phyloP scores from a whole-genome alignment of 1,284 basidiomycete species.

The Xerocomus minutiporus region DNA sequence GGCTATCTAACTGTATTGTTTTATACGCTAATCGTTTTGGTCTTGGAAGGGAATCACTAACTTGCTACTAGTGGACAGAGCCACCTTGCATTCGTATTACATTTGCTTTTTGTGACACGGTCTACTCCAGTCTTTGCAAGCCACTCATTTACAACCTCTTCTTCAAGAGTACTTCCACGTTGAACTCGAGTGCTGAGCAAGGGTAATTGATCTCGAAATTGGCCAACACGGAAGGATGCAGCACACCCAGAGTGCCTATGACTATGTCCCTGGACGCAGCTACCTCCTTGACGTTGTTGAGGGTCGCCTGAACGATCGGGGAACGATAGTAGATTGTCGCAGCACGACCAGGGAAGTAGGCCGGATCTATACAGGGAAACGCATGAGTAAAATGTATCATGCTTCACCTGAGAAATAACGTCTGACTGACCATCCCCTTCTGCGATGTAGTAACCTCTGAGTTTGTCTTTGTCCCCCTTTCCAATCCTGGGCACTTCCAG shows the following conservation, averaged over 20 bases:
- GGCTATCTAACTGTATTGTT: conserved; percentile 10
- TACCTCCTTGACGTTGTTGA: conserved; percentile 23
- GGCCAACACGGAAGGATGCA: conserved; percentile 87
- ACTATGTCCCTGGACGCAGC: conserved; percentile 48
- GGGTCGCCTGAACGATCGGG: conserved; percentile 20
- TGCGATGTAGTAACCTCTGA: conserved; percentile 88
- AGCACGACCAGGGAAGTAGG: conserved; percentile 93
- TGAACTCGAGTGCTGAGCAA: conserved; percentile 94
- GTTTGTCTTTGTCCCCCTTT: conserved; percentile 49
- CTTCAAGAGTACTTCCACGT: conserved; percentile 89
- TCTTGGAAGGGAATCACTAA: conserved; percentile 4
- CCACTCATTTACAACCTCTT: conserved; percentile 42
- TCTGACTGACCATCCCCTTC: conserved; percentile 68
- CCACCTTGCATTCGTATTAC: neutral
- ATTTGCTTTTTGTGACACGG: neutral
- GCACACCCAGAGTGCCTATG: conserved; percentile 82
- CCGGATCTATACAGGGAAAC: conserved; percentile 55
- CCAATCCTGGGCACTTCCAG: conserved; percentile 82
- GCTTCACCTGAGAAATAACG: neutral
- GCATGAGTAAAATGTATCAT: conserved; percentile 4
- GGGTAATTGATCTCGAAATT: conserved; percentile 94
- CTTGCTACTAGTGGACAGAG: conserved; percentile 5
- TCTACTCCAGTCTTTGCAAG: conserved; percentile 1
- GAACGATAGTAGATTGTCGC: conserved; percentile 87
- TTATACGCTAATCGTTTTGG: conserved; percentile 18